Evolutionary conservation across 176 grass and related monocot genomes (phyloP).

Genomic region (Bonia amplexicaulis): DNA sequence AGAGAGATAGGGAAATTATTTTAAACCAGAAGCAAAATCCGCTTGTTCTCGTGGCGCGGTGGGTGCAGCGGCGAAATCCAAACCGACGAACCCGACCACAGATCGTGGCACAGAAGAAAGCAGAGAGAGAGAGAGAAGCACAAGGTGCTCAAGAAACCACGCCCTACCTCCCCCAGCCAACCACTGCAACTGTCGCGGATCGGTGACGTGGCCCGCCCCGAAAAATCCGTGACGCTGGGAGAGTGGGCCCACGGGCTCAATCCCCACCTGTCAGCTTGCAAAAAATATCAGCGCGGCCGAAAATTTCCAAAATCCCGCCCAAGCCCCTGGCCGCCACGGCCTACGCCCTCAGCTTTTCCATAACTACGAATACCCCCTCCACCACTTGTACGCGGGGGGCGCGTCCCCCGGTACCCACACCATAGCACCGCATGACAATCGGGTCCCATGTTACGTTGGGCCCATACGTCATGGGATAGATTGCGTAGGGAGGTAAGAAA

Average conservation of each 20-base stretch:
- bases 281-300: slow-evolving; percentile 24
- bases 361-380: fast-evolving
- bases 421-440: fast-evolving
- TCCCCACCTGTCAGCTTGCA: not conserved
- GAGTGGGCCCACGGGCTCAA: not conserved
- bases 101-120: no score
- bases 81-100: no score
- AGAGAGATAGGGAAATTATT: no score
- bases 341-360: fast-evolving
- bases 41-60: no score
- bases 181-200: not conserved
- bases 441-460: fast-evolving
- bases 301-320: slow-evolving; percentile 53
- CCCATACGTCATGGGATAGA: fast-evolving
- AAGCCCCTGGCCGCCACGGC: slow-evolving; percentile 21
- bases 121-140: no score
- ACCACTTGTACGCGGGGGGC: not conserved
- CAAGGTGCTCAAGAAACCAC: no score
- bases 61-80: no score
- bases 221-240: not conserved
- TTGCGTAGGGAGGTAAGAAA: fast-evolving
- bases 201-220: not conserved
- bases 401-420: not conserved
- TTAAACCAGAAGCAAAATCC: no score
- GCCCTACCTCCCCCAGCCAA: not conserved